Evolutionary conservation across 2,329 filamentous ascomycete genomes (phyloP).

Genomic region (Alternaria conjuncta): DNA sequence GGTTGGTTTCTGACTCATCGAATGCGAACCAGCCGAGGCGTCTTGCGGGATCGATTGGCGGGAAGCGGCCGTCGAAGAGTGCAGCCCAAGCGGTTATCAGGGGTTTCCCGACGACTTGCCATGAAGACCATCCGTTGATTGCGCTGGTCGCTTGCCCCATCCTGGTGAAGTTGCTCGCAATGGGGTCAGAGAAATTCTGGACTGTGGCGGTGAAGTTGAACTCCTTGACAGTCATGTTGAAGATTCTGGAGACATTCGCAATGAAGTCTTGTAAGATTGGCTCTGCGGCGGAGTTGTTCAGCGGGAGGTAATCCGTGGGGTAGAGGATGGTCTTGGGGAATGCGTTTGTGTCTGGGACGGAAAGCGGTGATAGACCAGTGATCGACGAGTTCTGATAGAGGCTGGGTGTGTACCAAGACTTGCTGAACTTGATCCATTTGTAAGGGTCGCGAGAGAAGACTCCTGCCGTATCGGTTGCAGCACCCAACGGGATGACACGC

Average conservation of each 20-base stretch:
- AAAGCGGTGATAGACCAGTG: slow-evolving; percentile 48
- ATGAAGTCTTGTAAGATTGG: slow-evolving; percentile 49
- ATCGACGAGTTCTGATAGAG: slow-evolving; percentile 45
- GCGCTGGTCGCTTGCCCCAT: slow-evolving; percentile 37
- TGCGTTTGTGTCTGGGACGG: slow-evolving; percentile 40
- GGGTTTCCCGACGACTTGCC: slow-evolving; percentile 41
- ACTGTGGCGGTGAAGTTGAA: slow-evolving; percentile 48
- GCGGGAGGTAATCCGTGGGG: slow-evolving; percentile 51
- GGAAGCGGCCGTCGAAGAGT: slow-evolving; percentile 49
- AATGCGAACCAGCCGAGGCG: slow-evolving; percentile 37
- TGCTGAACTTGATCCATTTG: slow-evolving; percentile 49
- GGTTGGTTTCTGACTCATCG: slow-evolving; percentile 31
- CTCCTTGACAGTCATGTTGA: slow-evolving; percentile 48
- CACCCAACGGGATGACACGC: slow-evolving; percentile 29
- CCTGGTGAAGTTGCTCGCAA: slow-evolving; percentile 40
- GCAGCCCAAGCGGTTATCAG: slow-evolving; percentile 42
- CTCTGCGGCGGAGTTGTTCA: slow-evolving; percentile 50
- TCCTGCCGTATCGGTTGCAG: slow-evolving; percentile 34
- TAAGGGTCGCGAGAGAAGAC: slow-evolving; percentile 36
- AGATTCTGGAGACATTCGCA: slow-evolving; percentile 41
- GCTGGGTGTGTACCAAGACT: slow-evolving; percentile 48
- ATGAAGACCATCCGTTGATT: slow-evolving; percentile 46
- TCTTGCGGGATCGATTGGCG: slow-evolving; percentile 49
- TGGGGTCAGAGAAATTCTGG: slow-evolving; percentile 29
- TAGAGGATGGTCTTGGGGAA: slow-evolving; percentile 52